These are phyloP conservation scores for Carex cristatella DNA, from an alignment of 176 grass and related monocot genomes.

Conservation along the genomic window DNA sequence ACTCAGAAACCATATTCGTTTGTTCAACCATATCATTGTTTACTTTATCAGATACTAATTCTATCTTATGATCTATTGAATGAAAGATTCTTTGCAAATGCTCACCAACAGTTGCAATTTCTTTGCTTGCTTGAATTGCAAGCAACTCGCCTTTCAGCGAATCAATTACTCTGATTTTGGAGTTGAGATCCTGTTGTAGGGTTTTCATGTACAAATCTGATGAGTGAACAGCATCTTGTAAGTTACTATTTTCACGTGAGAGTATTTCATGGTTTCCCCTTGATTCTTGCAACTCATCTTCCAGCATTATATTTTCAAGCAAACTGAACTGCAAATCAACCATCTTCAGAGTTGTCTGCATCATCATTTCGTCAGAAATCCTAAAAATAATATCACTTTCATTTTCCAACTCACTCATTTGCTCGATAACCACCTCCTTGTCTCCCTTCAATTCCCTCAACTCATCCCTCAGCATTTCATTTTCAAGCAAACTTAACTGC, in stretches of 20 bases:
- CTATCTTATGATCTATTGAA: conserved; percentile 39
- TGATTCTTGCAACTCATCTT: conserved; percentile 22
- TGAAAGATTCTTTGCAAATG: conserved; percentile 31
- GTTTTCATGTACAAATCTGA: conserved; percentile 38
- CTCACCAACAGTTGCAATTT: conserved; percentile 21
- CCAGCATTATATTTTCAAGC: conserved; percentile 32
- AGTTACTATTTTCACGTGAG: conserved; percentile 42
- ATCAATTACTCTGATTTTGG: conserved; percentile 42
- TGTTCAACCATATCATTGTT: conserved; percentile 42
- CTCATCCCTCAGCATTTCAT: conserved; percentile 39
- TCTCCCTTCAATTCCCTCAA: background rate
- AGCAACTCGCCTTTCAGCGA: conserved; percentile 41
- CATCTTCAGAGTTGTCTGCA: conserved; percentile 49
- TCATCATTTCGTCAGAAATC: conserved; percentile 43
- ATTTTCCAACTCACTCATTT: conserved; percentile 20
- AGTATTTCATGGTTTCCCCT: conserved; percentile 24
- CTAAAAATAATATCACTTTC: conserved; percentile 32
- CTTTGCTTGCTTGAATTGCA: conserved; percentile 36
- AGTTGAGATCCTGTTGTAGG: conserved; percentile 41
- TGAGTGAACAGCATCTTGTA: conserved; percentile 33
- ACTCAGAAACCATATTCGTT: conserved; percentile 37
- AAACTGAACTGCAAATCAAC: conserved; percentile 43
- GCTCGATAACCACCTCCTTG: conserved; percentile 19
- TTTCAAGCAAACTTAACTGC: conserved; percentile 33
- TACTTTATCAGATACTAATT: conserved; percentile 40